Evolutionary conservation across 2,329 filamentous ascomycete genomes (phyloP).

Genomic region (Ophiostoma quercus): DNA sequence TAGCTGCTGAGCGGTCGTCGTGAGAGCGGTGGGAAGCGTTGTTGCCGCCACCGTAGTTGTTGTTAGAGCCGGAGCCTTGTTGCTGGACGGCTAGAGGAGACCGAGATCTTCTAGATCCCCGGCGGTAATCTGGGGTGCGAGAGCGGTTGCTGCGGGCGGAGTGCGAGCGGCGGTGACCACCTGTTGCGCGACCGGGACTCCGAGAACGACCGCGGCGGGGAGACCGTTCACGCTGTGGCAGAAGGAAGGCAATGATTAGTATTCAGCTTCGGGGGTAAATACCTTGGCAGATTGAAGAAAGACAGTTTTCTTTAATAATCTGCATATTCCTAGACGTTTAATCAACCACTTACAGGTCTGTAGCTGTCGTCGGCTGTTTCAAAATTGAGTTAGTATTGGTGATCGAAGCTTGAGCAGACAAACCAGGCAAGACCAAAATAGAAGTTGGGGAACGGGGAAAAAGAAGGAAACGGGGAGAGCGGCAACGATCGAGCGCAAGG

Average conservation of each 20-base stretch:
- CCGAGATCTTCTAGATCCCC: slow-evolving; percentile 67
- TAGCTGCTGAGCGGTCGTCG: slow-evolving; percentile 76
- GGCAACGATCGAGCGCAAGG: background rate
- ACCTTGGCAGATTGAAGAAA: background rate
- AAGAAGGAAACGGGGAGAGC: background rate
- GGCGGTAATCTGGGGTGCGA: slow-evolving; percentile 72
- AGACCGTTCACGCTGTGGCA: slow-evolving; percentile 70
- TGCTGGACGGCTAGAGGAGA: slow-evolving; percentile 78
- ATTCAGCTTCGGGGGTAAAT: slow-evolving; percentile 26
- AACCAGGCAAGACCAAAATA: background rate
- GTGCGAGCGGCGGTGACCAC: slow-evolving; percentile 67
- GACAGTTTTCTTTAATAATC: background rate
- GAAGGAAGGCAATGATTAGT: background rate
- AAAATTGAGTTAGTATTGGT: slow-evolving; percentile 1
- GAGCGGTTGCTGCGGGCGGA: slow-evolving; percentile 70
- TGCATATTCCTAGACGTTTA: background rate
- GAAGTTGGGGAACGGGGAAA: background rate
- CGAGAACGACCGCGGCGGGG: slow-evolving; percentile 76
- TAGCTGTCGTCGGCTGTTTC: slow-evolving; percentile 18
- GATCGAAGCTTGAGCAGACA: background rate
- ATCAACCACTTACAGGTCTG: slow-evolving; percentile 16
- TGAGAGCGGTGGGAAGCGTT: slow-evolving; percentile 62
- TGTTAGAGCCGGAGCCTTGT: slow-evolving; percentile 29
- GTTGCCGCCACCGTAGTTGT: slow-evolving; percentile 50
- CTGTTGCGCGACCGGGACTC: slow-evolving; percentile 62